phyloP scores from a whole-genome alignment of 345 rosid genomes.

The Gynandropsis gynandra region DNA sequence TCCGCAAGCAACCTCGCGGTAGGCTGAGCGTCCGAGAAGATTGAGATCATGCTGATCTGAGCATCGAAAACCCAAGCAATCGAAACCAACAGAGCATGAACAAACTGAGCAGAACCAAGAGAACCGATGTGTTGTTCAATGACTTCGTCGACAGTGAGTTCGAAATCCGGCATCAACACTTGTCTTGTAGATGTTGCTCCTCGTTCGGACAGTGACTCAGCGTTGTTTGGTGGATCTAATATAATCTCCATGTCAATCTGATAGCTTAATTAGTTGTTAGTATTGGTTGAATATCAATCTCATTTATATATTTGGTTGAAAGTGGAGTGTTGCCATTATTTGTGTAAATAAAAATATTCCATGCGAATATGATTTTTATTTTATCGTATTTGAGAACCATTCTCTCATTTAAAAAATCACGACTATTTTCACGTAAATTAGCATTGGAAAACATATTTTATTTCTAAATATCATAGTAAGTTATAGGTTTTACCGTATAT shows the following conservation, averaged over 20 bases:
- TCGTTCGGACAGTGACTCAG: conserved; percentile 22
- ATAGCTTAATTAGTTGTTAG: conserved; percentile 6
- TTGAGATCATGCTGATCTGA: conserved; percentile 50
- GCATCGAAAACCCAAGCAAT: conserved; percentile 67
- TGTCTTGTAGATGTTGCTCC: conserved; percentile 19
- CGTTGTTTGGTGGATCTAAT: conserved; percentile 19
- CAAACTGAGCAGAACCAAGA: conserved; percentile 51
- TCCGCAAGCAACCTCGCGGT: conserved; percentile 14
- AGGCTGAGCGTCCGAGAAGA: conserved; percentile 69
- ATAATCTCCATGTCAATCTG: conserved; percentile 17
- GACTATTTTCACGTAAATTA: too few species aligned
- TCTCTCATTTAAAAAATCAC: too few species aligned
- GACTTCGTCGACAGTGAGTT: conserved; percentile 65
- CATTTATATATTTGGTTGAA: too few species aligned
- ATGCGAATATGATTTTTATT: too few species aligned
- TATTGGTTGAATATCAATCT: too few species aligned
- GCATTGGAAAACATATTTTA: too few species aligned
- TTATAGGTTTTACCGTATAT: too few species aligned
- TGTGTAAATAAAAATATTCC: too few species aligned
- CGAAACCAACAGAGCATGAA: conserved; percentile 60
- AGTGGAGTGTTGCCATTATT: too few species aligned
- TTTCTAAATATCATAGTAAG: too few species aligned
- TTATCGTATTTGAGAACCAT: too few species aligned
- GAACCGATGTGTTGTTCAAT: conserved; percentile 55
- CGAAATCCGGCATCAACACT: conserved; percentile 26